Evolutionary conservation across 1,284 basidiomycete species (phyloP).

Genomic region (Golubevia sp.): DNA sequence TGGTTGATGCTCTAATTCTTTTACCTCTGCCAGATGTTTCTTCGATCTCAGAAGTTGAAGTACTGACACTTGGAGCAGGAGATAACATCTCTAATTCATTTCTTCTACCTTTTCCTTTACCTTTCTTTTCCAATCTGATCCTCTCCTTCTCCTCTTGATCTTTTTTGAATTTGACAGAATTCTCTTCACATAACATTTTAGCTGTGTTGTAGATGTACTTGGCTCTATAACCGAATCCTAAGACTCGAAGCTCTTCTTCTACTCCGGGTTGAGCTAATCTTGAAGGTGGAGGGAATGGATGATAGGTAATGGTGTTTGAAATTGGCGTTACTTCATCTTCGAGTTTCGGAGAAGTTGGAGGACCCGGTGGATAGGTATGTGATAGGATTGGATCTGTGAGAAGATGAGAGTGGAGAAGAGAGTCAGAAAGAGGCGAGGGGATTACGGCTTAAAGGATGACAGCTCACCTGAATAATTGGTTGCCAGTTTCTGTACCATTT

Average conservation of each 20-base stretch:
- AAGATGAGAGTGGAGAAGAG: conserved; percentile 54
- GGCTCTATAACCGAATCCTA: conserved; percentile 96
- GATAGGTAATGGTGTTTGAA: conserved; percentile 65
- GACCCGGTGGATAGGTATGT: conserved; percentile 43
- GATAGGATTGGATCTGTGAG: conserved; percentile 69
- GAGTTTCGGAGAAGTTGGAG: conserved; percentile 11
- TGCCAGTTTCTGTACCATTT: conserved; percentile 59
- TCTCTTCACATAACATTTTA: conserved; percentile 67
- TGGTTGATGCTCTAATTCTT: too few relatives aligned
- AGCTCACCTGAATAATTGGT: conserved; percentile 26
- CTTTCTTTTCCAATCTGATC: conserved; percentile 15
- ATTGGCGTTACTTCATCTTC: conserved; percentile 22
- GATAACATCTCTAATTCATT: neutral
- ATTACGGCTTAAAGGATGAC: conserved; percentile 68
- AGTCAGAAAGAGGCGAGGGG: conserved; percentile 24
- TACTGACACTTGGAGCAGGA: neutral
- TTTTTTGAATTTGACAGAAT: too few relatives aligned
- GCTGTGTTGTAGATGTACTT: conserved; percentile 85
- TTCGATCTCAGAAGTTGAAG: neutral
- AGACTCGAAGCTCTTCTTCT: conserved; percentile 68
- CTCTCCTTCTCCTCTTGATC: conserved; percentile 13
- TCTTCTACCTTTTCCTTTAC: neutral
- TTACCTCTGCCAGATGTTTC: too few relatives aligned
- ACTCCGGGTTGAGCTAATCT: conserved; percentile 70
- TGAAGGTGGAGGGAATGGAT: conserved; percentile 83